Base-by-base conservation (phyloP, 1,284 basidiomycete genomes). In the Flammula alnicola region DNA sequence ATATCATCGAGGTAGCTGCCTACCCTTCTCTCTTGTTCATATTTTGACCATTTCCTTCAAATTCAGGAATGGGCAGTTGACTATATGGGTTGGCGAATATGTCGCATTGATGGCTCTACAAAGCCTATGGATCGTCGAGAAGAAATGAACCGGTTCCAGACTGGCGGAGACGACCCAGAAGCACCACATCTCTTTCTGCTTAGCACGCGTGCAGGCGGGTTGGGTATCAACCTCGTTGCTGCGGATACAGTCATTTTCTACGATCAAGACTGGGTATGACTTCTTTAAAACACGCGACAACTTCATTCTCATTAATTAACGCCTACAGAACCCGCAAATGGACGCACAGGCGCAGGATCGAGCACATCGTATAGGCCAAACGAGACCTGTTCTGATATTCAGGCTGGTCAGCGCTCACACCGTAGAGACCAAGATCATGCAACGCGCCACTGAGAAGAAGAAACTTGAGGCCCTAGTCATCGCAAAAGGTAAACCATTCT, bases 191-290 rank as follows among this genome's bases (percentile, higher is more conserved):
- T 99, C 12, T 99, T 98, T 77, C 71, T 98, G 25, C 78, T 99
- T 20, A 94, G 91, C 59, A 99, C 96, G 0, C 81, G 95, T 11
- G 91, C 95, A 0, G 96, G 95, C 12, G 96, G 96, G 0, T 69
- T 98, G 19, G 93, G 93, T 9, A 89, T 98, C 64, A 98, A 96
- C 63, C 79, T 99, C 41, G 88, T 91, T 3, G 91, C 92, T 1
- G 96, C 96, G 0, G 96, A 99, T 64, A 95, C 93, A 0, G 93
- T 95, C 49, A 92, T 95, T 49, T 94, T 95, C 69, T 98, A 95
- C 63, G 95, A 97, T 63, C 91, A 93, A 62, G 95, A 97, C 65
- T 96, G 95, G 94, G 90, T 91, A 65, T 52, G 80, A 32, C 2
- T 30, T 44, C 16, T 45, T 16, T 7, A 17, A 12, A 5, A n/a